Evolutionary conservation across 2,329 filamentous ascomycete genomes (phyloP), one percentile per base, ranked within the genome.

Genomic region (Neopestalotiopsis rosae): DNA sequence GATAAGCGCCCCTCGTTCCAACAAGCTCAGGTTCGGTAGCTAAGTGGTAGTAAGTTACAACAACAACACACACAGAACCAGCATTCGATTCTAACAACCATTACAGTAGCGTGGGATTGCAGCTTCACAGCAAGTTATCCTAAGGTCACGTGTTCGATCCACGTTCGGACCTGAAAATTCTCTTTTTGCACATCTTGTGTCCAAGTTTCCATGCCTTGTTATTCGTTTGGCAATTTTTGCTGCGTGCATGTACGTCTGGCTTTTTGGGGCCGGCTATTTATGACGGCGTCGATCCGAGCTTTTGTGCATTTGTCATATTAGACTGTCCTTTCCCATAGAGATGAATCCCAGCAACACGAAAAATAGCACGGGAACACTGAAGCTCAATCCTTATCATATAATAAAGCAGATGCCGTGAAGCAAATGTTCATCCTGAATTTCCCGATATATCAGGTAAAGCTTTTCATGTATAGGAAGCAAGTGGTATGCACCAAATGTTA

Each of bases 81-180:
- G 7, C 57, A 59, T 34, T 52, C 45, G 45, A 59, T 59, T 59
- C 57, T 59, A 59, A 59, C 57, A 59, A 13, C 57, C 45, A 7
- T 59, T 34, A 14, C 57, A 59, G 57, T 30, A 62, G 59, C 59
- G 59, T 62, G 59, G 59, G 59, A 62, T 62, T 62, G 59, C 59
- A 62, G 59, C 20, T 30, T 30, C 57, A 59, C 24, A 59, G 56
- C 30, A 34, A 30, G 57, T 30, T 40, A 62, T 62, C 59, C 59
- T 62, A 62, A 62, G 59, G 59, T 40, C 59, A 62, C 59, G 59
- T 62, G 59, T 62, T 62, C 59, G 59, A 62, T 62, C 59, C 59
- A 62, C 59, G 59, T 62, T 62, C 59, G 59, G 32, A 38, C 59
- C 59, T 62, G 32, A 59, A 59, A 59, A 7, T 3, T 59, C 24